Percentiles rank a stretch among this genome's conserved stretches.
Evolutionary conservation across 164 flowering plant genomes (phyloP).

Genomic region (Platanus orientalis): DNA sequence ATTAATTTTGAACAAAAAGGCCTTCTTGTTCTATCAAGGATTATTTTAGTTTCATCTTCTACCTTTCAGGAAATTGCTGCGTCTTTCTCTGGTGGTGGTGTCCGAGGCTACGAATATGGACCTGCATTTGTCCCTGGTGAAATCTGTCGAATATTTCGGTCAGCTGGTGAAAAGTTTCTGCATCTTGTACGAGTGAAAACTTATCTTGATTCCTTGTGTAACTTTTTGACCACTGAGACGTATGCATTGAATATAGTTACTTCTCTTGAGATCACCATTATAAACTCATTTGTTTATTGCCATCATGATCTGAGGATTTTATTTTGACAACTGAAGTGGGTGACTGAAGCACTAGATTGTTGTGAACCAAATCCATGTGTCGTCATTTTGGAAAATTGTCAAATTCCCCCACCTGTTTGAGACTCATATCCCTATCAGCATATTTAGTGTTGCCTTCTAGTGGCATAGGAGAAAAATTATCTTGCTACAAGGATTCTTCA

Average conservation of each 20-base stretch:
- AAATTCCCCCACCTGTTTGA: not conserved
- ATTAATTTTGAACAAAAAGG: not conserved
- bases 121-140: slow-evolving; percentile 96
- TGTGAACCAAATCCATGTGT: not conserved
- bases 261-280: too few species aligned
- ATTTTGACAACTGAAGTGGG: not conserved
- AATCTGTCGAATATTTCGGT: slow-evolving; percentile 71
- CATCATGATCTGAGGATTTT: not conserved
- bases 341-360: not conserved
- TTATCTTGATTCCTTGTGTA: not conserved
- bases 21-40: not conserved
- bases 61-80: slow-evolving; percentile 81
- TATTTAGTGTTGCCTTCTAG: not conserved
- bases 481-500: not conserved
- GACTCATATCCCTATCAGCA: not conserved
- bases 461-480: not conserved
- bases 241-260: slow-evolving; percentile 1
- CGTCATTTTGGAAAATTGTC: not conserved
- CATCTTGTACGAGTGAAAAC: slow-evolving; percentile 52
- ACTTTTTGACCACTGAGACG: not conserved
- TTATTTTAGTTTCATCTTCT: slow-evolving; percentile 10
- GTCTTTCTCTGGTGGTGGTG: slow-evolving; percentile 84
- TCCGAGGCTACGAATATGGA: slow-evolving; percentile 66
- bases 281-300: not conserved
- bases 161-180: slow-evolving; percentile 84